These are phyloP conservation scores for Phytophthora capsici DNA, from an alignment of 352 stramenopile genomes.

Conservation along the genomic window DNA sequence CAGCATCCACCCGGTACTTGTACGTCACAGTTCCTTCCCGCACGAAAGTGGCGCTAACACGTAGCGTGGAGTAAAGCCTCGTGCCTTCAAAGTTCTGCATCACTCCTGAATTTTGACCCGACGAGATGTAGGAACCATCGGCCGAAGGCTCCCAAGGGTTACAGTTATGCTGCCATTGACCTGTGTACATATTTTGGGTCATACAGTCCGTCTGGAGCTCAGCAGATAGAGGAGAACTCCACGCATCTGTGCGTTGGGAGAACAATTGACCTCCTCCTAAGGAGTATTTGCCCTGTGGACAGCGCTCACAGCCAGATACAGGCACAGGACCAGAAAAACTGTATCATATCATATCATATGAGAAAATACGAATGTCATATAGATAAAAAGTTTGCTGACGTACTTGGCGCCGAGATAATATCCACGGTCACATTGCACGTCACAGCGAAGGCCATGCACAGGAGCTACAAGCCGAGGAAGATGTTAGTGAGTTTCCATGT, in stretches of 20 bases:
- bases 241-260: slow-evolving; percentile 72
- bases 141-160: slow-evolving; percentile 65
- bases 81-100: slow-evolving; percentile 66
- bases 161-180: slow-evolving; percentile 80
- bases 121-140: slow-evolving; percentile 68
- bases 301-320: slow-evolving; percentile 78
- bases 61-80: slow-evolving; percentile 77
- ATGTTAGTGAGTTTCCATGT: neutral
- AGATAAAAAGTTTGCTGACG: slow-evolving; percentile 22
- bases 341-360: neutral
- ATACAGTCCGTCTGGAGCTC: slow-evolving; percentile 78
- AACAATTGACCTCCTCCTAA: slow-evolving; percentile 78
- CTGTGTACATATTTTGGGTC: slow-evolving; percentile 79
- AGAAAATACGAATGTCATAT: neutral
- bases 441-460: slow-evolving; percentile 70
- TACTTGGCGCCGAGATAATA: slow-evolving; percentile 84
- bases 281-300: slow-evolving; percentile 76
- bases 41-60: slow-evolving; percentile 80
- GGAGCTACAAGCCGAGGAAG: slow-evolving; percentile 43
- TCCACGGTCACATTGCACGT: slow-evolving; percentile 73
- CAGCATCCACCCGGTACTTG: slow-evolving; percentile 77
- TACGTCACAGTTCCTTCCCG: slow-evolving; percentile 77
- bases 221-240: slow-evolving; percentile 60
- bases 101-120: slow-evolving; percentile 75
- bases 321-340: slow-evolving; percentile 67